These are phyloP conservation scores for Solanum medicagineum DNA, from an alignment of 257 asterid genomes.

Conservation along the genomic window DNA sequence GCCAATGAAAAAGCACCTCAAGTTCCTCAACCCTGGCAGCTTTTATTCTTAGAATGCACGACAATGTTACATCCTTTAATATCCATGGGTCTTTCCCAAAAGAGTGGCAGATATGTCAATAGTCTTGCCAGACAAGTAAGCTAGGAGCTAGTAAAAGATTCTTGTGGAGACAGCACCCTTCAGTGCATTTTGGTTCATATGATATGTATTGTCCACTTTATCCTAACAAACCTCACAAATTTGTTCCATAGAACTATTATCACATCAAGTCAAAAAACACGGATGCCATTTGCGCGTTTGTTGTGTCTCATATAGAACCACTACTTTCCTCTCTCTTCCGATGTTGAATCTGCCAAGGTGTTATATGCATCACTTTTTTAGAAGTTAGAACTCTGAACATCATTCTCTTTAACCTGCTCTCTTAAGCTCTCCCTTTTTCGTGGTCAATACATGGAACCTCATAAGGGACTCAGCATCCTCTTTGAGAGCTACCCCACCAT, in stretches of 20 bases:
- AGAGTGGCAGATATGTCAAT: not conserved
- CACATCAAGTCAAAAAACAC: not conserved
- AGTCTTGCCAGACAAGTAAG: not conserved
- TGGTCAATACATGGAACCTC: not conserved
- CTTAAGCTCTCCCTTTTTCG: not conserved
- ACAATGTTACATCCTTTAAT: not conserved
- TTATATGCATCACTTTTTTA: not conserved
- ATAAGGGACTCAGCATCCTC: not conserved
- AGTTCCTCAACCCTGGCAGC: not conserved
- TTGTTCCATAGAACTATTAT: not conserved
- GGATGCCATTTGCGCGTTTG: not conserved
- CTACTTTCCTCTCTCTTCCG: not conserved
- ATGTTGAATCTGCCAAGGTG: not conserved
- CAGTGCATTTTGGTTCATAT: not conserved
- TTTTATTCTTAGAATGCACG: not conserved
- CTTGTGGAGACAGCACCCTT: not conserved
- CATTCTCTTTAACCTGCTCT: not conserved
- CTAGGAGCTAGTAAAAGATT: not conserved
- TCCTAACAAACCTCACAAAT: not conserved
- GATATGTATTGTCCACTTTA: not conserved
- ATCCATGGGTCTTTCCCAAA: not conserved
- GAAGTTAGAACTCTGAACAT: not conserved
- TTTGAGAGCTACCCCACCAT: not conserved
- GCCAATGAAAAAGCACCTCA: not conserved
- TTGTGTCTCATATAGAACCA: not conserved